Evolutionary conservation across 148 eudicot species (phyloP).

Genomic region (Rhododendron vialii): DNA sequence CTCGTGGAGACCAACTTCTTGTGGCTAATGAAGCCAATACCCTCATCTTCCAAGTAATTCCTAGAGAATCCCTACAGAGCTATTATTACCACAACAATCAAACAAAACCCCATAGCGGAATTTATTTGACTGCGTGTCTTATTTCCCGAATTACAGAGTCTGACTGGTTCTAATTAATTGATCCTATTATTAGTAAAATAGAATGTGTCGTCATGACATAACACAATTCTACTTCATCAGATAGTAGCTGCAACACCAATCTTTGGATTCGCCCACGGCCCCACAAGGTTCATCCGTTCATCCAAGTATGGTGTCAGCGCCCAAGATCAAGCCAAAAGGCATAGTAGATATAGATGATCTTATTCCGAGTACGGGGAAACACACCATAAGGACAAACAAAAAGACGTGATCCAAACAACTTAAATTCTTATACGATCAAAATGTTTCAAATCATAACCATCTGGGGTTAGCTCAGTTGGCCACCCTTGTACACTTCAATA

Average conservation of each 20-base stretch:
- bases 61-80: background rate
- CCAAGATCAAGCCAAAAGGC: background rate
- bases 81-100: background rate
- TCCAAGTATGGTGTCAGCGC: background rate
- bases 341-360: background rate
- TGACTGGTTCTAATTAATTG: background rate
- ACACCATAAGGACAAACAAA: background rate
- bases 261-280: background rate
- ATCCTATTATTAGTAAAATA: background rate
- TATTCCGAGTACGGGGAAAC: background rate
- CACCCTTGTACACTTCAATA: background rate
- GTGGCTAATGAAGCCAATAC: conserved; percentile 10
- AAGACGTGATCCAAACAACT: background rate
- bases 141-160: background rate
- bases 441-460: background rate
- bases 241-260: background rate
- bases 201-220: background rate
- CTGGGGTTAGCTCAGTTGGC: background rate
- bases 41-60: conserved; percentile 14
- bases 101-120: background rate
- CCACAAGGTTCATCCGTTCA: background rate
- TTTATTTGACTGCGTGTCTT: background rate
- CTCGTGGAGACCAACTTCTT: conserved; percentile 21
- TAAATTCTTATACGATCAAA: background rate
- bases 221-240: background rate